phyloP scores from a whole-genome alignment of 179 eudicot species.

The Dionaea muscipula region DNA sequence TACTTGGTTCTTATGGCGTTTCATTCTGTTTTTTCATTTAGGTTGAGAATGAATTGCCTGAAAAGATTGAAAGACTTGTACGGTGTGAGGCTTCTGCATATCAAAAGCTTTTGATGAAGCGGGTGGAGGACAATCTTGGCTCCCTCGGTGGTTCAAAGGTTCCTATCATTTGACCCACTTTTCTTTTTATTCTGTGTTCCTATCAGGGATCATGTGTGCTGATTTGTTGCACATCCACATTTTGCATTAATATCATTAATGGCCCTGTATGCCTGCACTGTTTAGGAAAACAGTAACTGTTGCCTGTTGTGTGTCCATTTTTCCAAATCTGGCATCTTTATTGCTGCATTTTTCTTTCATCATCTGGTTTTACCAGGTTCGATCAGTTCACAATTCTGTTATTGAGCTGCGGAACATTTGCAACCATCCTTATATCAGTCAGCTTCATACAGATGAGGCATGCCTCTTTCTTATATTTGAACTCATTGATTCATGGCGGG shows the following conservation, averaged over 20 bases:
- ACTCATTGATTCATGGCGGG: neutral
- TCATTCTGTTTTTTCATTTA: slow-evolving; percentile 8
- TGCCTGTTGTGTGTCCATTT: neutral
- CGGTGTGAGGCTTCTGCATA: slow-evolving; percentile 98
- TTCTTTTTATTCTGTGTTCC: neutral
- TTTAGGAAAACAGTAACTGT: too few species aligned
- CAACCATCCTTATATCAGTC: slow-evolving; percentile 98
- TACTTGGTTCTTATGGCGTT: neutral
- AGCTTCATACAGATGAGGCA: slow-evolving; percentile 85
- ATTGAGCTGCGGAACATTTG: slow-evolving; percentile 97
- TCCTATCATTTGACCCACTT: slow-evolving; percentile 8
- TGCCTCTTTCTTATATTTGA: slow-evolving; percentile 17
- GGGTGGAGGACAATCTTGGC: slow-evolving; percentile 99
- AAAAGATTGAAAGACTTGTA: slow-evolving; percentile 93
- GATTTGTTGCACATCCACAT: neutral
- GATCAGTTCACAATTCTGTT: slow-evolving; percentile 89
- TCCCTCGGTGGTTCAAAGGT: slow-evolving; percentile 84
- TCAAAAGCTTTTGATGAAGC: slow-evolving; percentile 92
- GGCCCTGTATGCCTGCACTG: too few species aligned
- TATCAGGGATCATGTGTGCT: neutral
- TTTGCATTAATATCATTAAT: neutral
- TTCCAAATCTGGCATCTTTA: neutral
- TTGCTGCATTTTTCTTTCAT: neutral
- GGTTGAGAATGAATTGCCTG: slow-evolving; percentile 93
- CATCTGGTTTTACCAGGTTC: slow-evolving; percentile 42